phyloP scores from a whole-genome alignment of 306 rosid species.

The Sphenostylis stenocarpa region DNA sequence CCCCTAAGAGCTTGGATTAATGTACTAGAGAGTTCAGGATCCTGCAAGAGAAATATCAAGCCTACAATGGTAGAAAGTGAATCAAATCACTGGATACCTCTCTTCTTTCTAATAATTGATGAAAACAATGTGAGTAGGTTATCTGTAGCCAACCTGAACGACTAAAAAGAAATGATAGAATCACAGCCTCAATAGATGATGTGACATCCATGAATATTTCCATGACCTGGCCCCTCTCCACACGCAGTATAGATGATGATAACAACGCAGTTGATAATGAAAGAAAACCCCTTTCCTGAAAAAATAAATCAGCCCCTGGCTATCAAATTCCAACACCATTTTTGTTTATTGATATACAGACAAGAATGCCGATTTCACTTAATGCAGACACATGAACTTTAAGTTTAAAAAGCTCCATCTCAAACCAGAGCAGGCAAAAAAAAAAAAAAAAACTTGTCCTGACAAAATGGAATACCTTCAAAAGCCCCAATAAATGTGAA shows the following conservation, averaged over 20 bases:
- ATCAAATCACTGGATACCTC: constrained; percentile 17
- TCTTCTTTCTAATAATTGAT: constrained; percentile 27
- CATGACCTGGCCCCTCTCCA: constrained; percentile 61
- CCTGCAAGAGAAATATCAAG: constrained; percentile 78
- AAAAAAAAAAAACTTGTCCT: background rate
- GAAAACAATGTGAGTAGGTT: constrained; percentile 21
- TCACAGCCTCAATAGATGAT: constrained; percentile 81
- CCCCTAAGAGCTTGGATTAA: constrained; percentile 71
- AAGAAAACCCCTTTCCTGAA: constrained; percentile 95
- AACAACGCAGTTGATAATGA: constrained; percentile 89
- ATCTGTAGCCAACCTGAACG: constrained; percentile 70
- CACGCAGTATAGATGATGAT: constrained; percentile 67
- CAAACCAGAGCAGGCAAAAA: constrained; percentile 12
- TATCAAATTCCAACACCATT: constrained; percentile 21
- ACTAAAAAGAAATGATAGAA: constrained; percentile 82
- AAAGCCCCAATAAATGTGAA: constrained; percentile 67
- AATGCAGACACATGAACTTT: background rate
- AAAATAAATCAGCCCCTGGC: constrained; percentile 12
- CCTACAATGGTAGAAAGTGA: constrained; percentile 54
- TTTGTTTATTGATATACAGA: constrained; percentile 15
- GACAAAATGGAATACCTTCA: constrained; percentile 60
- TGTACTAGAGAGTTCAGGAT: constrained; percentile 80
- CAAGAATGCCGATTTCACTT: constrained; percentile 1
- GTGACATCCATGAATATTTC: constrained; percentile 75
- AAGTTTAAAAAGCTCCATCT: constrained; percentile 17